Conservation (phyloP, 805 yeast genomes). For the Scheffersomyces ergatensis region DNA sequence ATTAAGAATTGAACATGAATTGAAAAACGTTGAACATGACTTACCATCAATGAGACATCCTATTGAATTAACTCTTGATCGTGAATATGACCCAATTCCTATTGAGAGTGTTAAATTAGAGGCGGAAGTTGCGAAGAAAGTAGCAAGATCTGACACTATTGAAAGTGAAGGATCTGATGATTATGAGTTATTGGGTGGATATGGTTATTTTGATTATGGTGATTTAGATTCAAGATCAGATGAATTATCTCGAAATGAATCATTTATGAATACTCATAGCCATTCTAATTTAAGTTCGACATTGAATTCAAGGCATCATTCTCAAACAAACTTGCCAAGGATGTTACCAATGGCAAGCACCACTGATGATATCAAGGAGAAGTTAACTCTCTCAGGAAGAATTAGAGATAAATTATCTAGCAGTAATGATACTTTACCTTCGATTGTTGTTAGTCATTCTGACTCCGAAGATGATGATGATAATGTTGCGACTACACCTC, state of each 20-base stretch:
- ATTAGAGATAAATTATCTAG: conserved; percentile 34
- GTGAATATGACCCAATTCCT: conserved; percentile 14
- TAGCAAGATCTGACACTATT: neutral
- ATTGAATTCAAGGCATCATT: conserved; percentile 27
- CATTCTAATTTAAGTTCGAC: conserved; percentile 19
- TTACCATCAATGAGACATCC: conserved; percentile 22
- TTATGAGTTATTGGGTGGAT: conserved; percentile 65
- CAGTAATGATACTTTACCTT: conserved; percentile 13
- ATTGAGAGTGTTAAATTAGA: conserved; percentile 9
- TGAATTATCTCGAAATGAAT: conserved; percentile 27
- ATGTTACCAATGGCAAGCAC: neutral
- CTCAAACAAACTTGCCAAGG: conserved; percentile 21
- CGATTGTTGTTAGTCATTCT: conserved; percentile 1
- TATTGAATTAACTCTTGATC: conserved; percentile 18
- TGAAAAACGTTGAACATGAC: conserved; percentile 23
- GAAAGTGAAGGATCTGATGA: conserved; percentile 15
- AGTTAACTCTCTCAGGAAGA: conserved; percentile 31
- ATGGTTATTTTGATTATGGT: conserved; percentile 80
- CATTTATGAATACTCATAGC: conserved; percentile 20
- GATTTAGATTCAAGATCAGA: conserved; percentile 57
- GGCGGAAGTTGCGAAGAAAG: neutral
- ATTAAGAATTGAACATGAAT: conserved; percentile 33
- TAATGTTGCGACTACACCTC: neutral
- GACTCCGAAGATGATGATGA: neutral
- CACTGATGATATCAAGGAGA: conserved; percentile 22